Evolutionary conservation across 2,329 filamentous ascomycete species (phyloP).

Genomic region (Xylariales sp.): DNA sequence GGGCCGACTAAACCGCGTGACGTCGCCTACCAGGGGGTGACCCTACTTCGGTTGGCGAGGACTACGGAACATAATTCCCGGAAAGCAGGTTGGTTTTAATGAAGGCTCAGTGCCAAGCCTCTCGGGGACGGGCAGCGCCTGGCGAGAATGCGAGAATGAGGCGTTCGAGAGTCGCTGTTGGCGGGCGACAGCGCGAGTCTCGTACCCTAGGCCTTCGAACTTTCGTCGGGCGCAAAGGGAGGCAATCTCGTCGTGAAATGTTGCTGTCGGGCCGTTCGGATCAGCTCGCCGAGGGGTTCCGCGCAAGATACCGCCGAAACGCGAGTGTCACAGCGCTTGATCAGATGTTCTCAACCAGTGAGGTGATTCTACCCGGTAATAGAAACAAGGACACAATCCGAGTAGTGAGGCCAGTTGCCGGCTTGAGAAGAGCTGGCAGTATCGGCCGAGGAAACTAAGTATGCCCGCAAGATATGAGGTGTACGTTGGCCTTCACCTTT

Average conservation of each 20-base stretch:
- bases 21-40: constrained; percentile 14
- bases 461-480: constrained; percentile 11
- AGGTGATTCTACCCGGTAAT: constrained; percentile 6
- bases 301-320: background rate
- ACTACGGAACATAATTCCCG: constrained; percentile 31
- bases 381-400: constrained; percentile 5
- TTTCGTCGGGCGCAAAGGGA: constrained; percentile 12
- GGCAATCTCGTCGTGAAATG: constrained; percentile 16
- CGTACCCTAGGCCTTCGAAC: background rate
- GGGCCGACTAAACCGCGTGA: constrained; percentile 16
- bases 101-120: constrained; percentile 10
- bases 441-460: constrained; percentile 14
- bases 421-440: constrained; percentile 12
- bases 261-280: constrained; percentile 12
- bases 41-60: constrained; percentile 25
- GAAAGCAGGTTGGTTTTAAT: constrained; percentile 1
- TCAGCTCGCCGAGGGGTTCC: constrained; percentile 23
- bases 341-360: constrained; percentile 15
- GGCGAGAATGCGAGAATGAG: background rate
- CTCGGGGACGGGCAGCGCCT: background rate
- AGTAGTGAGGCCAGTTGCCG: background rate
- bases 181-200: background rate
- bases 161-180: constrained; percentile 1
- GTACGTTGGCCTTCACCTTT: background rate
- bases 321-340: constrained; percentile 5